Evolutionary conservation across 1,139 yeast genomes (phyloP).

Genomic region (Suhomyces maxii): DNA sequence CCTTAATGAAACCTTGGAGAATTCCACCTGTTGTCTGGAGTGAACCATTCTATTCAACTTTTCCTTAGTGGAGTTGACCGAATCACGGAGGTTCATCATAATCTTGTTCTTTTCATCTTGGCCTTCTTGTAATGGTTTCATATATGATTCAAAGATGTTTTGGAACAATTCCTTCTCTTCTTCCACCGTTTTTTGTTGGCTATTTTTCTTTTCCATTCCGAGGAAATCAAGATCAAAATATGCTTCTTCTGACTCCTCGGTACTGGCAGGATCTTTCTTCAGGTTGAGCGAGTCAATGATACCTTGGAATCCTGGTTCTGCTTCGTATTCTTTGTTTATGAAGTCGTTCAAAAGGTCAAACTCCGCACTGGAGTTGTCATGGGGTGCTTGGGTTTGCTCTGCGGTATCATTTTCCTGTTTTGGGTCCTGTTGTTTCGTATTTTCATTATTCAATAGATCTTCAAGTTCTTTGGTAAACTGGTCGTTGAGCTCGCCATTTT

Average conservation of each 20-base stretch:
- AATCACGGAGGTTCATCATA: constrained; percentile 10
- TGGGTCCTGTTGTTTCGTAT: background rate
- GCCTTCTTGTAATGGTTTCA: constrained; percentile 15
- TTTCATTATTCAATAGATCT: background rate
- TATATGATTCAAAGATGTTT: constrained; percentile 26
- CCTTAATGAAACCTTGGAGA: constrained; percentile 14
- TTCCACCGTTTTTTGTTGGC: constrained; percentile 14
- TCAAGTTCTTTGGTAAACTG: constrained; percentile 3
- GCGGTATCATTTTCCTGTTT: background rate
- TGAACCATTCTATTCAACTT: constrained; percentile 12
- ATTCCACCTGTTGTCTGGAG: constrained; percentile 9
- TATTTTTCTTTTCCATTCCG: constrained; percentile 7
- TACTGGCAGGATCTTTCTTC: constrained; percentile 1
- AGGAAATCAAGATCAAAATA: constrained; percentile 17
- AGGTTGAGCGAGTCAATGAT: constrained; percentile 7
- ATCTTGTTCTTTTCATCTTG: constrained; percentile 8
- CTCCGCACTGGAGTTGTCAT: constrained; percentile 6
- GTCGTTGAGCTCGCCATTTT: background rate
- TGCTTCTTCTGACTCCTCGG: constrained; percentile 15
- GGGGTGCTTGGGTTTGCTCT: background rate
- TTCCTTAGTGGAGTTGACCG: constrained; percentile 12
- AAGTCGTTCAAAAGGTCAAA: constrained; percentile 15
- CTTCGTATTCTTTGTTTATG: constrained; percentile 13
- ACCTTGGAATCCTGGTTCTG: constrained; percentile 6
- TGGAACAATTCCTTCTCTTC: constrained; percentile 27